A percentile compares a stretch with the other conserved stretches of the same genome.
phyloP scores from a whole-genome alignment of 164 flowering plant genomes.

The Aristolochia fimbriata region DNA sequence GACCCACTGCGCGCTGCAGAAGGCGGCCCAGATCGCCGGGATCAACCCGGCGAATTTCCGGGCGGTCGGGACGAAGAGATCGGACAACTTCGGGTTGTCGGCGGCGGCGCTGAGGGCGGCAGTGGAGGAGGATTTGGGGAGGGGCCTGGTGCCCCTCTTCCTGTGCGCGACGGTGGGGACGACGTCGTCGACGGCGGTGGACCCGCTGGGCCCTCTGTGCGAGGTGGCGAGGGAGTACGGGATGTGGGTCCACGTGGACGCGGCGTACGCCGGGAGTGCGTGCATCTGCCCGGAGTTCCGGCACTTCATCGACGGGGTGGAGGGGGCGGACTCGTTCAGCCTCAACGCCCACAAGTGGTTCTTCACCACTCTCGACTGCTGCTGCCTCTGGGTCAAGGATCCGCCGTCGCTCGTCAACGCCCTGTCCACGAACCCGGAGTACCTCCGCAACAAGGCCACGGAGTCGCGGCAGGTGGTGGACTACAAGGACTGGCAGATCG shows the following conservation, averaged over 20 bases:
- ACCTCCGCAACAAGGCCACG: conserved; percentile 41
- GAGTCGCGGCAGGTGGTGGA: conserved; percentile 47
- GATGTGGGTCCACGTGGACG: conserved; percentile 49
- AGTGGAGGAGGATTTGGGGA: conserved; percentile 15
- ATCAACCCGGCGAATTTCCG: conserved; percentile 40
- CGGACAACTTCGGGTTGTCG: conserved; percentile 13
- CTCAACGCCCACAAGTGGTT: conserved; percentile 77
- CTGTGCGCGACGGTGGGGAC: conserved; percentile 48
- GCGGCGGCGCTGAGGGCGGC: conserved; percentile 13
- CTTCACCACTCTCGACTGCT: conserved; percentile 52
- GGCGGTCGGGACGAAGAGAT: conserved; percentile 20
- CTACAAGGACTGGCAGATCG: conserved; percentile 73
- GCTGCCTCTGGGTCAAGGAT: conserved; percentile 64
- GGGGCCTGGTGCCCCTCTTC: conserved; percentile 28
- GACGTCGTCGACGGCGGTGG: conserved; percentile 39
- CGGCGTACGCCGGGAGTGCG: conserved; percentile 62
- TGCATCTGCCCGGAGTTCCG: conserved; percentile 66
- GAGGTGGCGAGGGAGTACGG: conserved; percentile 22
- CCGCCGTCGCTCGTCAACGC: conserved; percentile 31
- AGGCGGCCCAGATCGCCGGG: conserved; percentile 47
- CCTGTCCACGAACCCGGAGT: conserved; percentile 55
- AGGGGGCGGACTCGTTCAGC: conserved; percentile 47
- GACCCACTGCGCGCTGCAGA: conserved; percentile 47
- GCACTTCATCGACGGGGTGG: conserved; percentile 49
- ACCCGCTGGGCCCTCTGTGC: conserved; percentile 22